Base-by-base conservation (phyloP, 2,329 filamentous ascomycete species). In the Catunica adiposa region DNA sequence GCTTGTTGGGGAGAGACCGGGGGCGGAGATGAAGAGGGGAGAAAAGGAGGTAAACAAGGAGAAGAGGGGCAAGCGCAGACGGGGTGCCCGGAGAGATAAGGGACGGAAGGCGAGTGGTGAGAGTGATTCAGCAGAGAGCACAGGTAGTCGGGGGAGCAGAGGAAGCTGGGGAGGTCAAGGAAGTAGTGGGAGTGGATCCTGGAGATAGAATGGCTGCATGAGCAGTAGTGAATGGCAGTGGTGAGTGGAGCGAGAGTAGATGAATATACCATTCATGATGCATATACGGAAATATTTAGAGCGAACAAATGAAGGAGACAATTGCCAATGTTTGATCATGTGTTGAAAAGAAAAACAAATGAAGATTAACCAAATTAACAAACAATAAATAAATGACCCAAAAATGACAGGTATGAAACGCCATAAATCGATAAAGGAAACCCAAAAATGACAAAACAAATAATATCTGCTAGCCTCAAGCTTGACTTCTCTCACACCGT, bases 401-500 rank as follows among this genome's bases (percentile, higher is more conserved):
- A 9, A 48, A 48, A 48, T 23, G 25, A 48, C 7, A 46, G 37
- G 20, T 20, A 23, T 17, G 51, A 42, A 54, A 31, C 4, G 38
- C 26, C 23, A 34, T n/a, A n/a, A n/a, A n/a, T n/a, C n/a, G n/a
- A 47, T 25, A 51, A 54, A 51, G 29, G n/a, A 15, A 52, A 23
- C 23, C 25, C 23, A 40, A 51, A 55, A n/a, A n/a, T n/a, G n/a
- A n/a, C n/a, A n/a, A n/a, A n/a, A n/a, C n/a, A n/a, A n/a, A n/a
- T n/a, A 9, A 46, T 15, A 42, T 38, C 9, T 11, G 25, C 14
- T 6, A 52, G 17, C 23, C 20, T 37, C 22, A 20, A n/a, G 15
- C 20, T 22, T 9, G 14, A n/a, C n/a, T n/a, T n/a, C 31, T 22
- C 22, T 34, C 55, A 61, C 14, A 83, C 73, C 7, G 80, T 85